These are phyloP conservation scores for Skeletonema costatum DNA, from an alignment of 108 stramenopile genomes.

Conservation along the genomic window DNA sequence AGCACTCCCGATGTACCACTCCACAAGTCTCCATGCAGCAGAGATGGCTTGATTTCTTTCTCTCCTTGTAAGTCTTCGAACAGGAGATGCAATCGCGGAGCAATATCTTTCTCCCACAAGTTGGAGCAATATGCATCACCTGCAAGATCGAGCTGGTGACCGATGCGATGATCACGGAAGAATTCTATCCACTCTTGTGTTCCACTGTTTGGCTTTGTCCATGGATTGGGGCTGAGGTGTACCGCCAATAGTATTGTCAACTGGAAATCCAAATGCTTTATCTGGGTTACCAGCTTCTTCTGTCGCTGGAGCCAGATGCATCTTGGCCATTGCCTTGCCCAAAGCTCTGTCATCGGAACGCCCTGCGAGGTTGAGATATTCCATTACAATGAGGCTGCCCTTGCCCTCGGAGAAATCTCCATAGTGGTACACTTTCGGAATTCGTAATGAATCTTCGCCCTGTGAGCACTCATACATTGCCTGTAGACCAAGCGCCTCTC, in stretches of 20 bases:
- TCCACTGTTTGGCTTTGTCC: conserved; percentile 50
- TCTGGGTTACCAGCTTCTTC: conserved; percentile 40
- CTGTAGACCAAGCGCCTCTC: conserved; percentile 55
- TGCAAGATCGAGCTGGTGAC: conserved; percentile 50
- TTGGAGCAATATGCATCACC: conserved; percentile 51
- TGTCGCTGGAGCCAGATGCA: conserved; percentile 55
- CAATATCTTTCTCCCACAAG: conserved; percentile 39
- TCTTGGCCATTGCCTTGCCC: conserved; percentile 54
- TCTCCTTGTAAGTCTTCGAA: conserved; percentile 45
- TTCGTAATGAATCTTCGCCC: conserved; percentile 30
- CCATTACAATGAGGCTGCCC: conserved; percentile 59
- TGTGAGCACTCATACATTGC: conserved; percentile 54
- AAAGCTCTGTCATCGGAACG: conserved; percentile 43
- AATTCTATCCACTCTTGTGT: conserved; percentile 55
- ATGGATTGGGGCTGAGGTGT: conserved; percentile 58
- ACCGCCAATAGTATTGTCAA: conserved; percentile 65
- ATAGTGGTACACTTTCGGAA: conserved; percentile 53
- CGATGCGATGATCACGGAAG: conserved; percentile 45
- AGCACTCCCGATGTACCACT: conserved; percentile 55
- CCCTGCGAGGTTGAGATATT: conserved; percentile 50
- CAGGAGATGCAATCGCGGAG: conserved; percentile 42
- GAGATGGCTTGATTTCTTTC: conserved; percentile 47
- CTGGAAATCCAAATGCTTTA: conserved; percentile 54
- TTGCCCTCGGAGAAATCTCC: conserved; percentile 35
- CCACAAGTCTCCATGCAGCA: conserved; percentile 67